A percentile compares a stretch with the other conserved stretches of the same genome.
Conservation (phyloP, 2,329 filamentous ascomycete species). For the Chrysoporthe puriensis region DNA sequence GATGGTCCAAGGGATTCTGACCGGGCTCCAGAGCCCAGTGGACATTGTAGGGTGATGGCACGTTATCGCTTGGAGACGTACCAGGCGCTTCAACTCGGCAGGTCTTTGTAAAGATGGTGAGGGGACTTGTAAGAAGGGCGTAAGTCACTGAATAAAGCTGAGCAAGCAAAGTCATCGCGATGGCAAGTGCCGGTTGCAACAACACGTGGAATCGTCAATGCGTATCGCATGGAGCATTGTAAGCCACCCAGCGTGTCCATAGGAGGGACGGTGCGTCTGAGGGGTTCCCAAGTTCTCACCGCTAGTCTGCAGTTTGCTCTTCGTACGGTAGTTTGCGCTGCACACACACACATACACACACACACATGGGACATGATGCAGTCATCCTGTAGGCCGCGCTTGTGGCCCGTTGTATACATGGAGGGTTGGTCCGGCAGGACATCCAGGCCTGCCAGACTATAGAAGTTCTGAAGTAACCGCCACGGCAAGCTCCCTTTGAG, state of each 20-base stretch:
- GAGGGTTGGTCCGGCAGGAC: constrained; percentile 23
- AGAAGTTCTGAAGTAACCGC: not conserved
- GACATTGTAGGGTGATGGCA: constrained; percentile 1
- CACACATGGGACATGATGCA: constrained; percentile 10
- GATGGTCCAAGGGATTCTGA: not conserved
- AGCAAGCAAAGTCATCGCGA: not conserved
- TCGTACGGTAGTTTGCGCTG: constrained; percentile 22
- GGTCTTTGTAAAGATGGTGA: not conserved
- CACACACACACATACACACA: constrained; percentile 8
- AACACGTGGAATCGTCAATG: not conserved
- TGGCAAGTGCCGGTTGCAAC: not conserved
- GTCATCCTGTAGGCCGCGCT: not conserved
- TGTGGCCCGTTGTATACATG: constrained; percentile 5
- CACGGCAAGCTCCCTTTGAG: not conserved
- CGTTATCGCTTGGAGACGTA: not conserved
- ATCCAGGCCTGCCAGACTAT: constrained; percentile 28
- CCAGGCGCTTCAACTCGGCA: not conserved
- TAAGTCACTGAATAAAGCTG: not conserved
- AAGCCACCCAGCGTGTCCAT: not conserved
- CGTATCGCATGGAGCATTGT: not conserved
- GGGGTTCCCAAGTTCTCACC: constrained; percentile 17
- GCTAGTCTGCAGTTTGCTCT: constrained; percentile 26
- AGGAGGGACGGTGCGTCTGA: constrained; percentile 9
- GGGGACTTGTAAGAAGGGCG: not conserved
- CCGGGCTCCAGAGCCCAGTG: constrained; percentile 1